Conservation (phyloP, 345 rosid species). For the Nasturtium officinale region DNA sequence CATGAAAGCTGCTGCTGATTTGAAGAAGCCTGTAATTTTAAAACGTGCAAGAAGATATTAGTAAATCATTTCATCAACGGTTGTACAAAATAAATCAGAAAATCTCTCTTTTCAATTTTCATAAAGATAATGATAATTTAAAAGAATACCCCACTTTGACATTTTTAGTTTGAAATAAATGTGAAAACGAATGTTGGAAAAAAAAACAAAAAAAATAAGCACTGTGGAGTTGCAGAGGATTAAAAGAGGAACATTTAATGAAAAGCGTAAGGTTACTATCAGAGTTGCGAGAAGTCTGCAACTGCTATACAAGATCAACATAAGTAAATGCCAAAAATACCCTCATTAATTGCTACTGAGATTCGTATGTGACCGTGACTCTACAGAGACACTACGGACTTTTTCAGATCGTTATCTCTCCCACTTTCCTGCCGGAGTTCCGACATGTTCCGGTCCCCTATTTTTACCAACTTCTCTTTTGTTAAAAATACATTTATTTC, state of each 20-base stretch:
- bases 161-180: not conserved
- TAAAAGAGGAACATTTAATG: constrained; percentile 41
- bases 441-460: constrained; percentile 40
- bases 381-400: constrained; percentile 38
- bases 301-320: constrained; percentile 31
- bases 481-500: not conserved
- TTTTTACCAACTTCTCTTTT: constrained; percentile 8
- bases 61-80: not conserved
- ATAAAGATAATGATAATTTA: no score
- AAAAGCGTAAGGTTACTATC: constrained; percentile 32
- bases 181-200: not conserved
- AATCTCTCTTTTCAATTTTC: not conserved
- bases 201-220: not conserved
- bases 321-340: constrained; percentile 57
- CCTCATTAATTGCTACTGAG: constrained; percentile 42
- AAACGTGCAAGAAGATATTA: not conserved
- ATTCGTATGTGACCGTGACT: constrained; percentile 31
- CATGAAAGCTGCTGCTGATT: constrained; percentile 93
- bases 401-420: constrained; percentile 33
- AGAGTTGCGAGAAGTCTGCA: constrained; percentile 29
- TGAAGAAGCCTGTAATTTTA: constrained; percentile 77
- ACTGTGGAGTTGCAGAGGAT: constrained; percentile 26
- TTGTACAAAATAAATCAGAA: not conserved
- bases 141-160: not conserved
- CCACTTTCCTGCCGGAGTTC: constrained; percentile 44